Base-by-base conservation (phyloP, 306 rosid genomes). In the Nissolia schottii region DNA sequence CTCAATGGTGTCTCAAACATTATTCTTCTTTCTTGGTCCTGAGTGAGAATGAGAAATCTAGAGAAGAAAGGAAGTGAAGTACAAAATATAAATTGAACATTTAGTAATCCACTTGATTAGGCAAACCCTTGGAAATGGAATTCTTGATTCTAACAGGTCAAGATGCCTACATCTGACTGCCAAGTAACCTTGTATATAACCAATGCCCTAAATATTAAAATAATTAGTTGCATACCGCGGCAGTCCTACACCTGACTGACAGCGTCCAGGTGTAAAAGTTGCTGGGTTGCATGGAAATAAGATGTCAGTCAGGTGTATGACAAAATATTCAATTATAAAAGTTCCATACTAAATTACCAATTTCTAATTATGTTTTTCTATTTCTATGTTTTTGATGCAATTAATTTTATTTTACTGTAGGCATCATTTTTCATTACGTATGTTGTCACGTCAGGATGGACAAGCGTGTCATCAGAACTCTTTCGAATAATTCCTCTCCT, bases 401-500 rank as follows among this genome's bases (percentile, higher is more conserved):
- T 75, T 63, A 66, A 38, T 46, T 76, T 81, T 54, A 37, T 37
- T 84, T 81, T 61, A 51, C 20, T 84, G 81, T 50, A 94, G 97
- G 91, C 97, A 41, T 94, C 97, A 9, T 94, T 94, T 83, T 94
- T 94, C 77, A 91, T 94, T 56, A 95, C 97, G 37, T 94, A 91
- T 60, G 99, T 94, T 54, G 95, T 94, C 71, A 91, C 99, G 1
- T 83, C 96, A 46, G 99, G 97, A 82, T 94, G 99, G 99, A 91
- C 99, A 14, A 89, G 93, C 50, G 65, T 82, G 6, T 85, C 89
- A 18, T 85, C 97, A 2, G 99, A 94, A 78, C 95, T 94, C 32
- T 82, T 91, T 74, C 94, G 85, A 55, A 72, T 94, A 53, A 12
- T 91, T 56, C 96, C 92, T 67, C 74, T 89, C 49, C 24, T 91